A percentile compares a stretch with the other conserved stretches of the same genome.
phyloP scores from a whole-genome alignment of 2,329 filamentous ascomycete genomes.

The Pezicula radicicola region DNA sequence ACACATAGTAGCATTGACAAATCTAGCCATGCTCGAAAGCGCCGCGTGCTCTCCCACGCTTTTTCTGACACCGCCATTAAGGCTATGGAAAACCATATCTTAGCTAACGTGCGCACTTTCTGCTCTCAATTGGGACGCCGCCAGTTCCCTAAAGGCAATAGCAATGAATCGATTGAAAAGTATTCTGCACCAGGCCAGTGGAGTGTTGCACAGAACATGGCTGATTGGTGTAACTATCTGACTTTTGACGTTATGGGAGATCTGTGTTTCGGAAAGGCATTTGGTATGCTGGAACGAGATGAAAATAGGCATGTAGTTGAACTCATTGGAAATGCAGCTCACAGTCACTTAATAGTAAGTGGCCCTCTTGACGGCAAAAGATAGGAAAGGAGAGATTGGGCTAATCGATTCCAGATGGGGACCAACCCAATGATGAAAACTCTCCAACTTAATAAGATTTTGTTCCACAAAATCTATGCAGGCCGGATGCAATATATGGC shows the following conservation, averaged over 20 bases:
- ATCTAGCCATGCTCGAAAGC: constrained; percentile 65
- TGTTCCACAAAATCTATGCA: constrained; percentile 65
- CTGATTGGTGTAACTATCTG: constrained; percentile 37
- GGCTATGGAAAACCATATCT: constrained; percentile 27
- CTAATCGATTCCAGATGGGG: constrained; percentile 35
- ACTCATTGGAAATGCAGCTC: constrained; percentile 65
- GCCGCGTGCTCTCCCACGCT: constrained; percentile 60
- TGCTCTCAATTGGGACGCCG: constrained; percentile 47
- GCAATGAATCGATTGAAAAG: constrained; percentile 1
- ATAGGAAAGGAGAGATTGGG: constrained; percentile 32
- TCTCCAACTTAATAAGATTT: constrained; percentile 62
- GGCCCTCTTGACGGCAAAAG: background rate
- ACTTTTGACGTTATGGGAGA: constrained; percentile 50
- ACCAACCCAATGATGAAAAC: constrained; percentile 68
- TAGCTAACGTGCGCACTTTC: constrained; percentile 46
- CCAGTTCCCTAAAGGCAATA: background rate
- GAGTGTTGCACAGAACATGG: constrained; percentile 58
- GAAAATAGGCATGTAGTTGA: constrained; percentile 65
- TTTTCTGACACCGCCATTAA: constrained; percentile 42
- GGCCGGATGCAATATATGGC: constrained; percentile 68
- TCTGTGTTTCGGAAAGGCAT: constrained; percentile 47
- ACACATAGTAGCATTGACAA: constrained; percentile 73
- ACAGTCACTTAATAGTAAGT: constrained; percentile 62
- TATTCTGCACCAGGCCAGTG: constrained; percentile 32
- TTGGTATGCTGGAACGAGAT: constrained; percentile 42